These are phyloP conservation scores for Leucocoprinus leucothites DNA, from an alignment of 768 basidiomycete genomes.

Conservation along the genomic window DNA sequence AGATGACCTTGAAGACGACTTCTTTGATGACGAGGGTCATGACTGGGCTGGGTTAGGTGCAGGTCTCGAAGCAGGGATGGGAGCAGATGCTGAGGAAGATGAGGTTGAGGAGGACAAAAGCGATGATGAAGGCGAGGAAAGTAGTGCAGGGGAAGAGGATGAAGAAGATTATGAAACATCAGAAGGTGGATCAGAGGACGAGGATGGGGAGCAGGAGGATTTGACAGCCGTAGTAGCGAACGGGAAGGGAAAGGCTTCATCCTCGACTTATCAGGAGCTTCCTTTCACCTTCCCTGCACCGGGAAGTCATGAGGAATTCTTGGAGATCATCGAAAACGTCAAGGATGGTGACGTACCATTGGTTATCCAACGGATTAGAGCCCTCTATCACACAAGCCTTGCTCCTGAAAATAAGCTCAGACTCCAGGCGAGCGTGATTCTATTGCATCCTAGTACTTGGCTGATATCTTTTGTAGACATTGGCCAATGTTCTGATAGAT, in stretches of 20 bases:
- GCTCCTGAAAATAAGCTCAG: constrained; percentile 88
- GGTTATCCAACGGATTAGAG: constrained; percentile 87
- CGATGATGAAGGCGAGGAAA: constrained; percentile 35
- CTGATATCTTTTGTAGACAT: constrained; percentile 40
- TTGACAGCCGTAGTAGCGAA: constrained; percentile 28
- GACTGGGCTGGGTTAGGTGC: constrained; percentile 39
- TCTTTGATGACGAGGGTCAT: constrained; percentile 43
- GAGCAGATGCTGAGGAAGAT: constrained; percentile 27
- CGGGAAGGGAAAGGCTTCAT: constrained; percentile 31
- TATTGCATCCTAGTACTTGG: not conserved
- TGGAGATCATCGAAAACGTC: constrained; percentile 73
- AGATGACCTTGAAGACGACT: constrained; percentile 94
- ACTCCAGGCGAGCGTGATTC: constrained; percentile 62
- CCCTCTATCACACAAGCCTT: constrained; percentile 91
- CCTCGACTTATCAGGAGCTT: constrained; percentile 50
- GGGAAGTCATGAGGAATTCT: constrained; percentile 79
- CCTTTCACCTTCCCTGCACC: constrained; percentile 96
- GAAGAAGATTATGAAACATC: constrained; percentile 28
- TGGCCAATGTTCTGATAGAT: constrained; percentile 81
- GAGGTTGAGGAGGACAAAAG: constrained; percentile 32
- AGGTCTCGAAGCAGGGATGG: constrained; percentile 33
- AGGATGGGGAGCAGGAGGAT: constrained; percentile 42
- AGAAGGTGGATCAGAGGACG: constrained; percentile 29
- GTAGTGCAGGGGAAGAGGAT: constrained; percentile 34
- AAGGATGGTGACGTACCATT: constrained; percentile 70